Conservation (phyloP, 139 green algal genomes). For the Marvania coccoides region DNA sequence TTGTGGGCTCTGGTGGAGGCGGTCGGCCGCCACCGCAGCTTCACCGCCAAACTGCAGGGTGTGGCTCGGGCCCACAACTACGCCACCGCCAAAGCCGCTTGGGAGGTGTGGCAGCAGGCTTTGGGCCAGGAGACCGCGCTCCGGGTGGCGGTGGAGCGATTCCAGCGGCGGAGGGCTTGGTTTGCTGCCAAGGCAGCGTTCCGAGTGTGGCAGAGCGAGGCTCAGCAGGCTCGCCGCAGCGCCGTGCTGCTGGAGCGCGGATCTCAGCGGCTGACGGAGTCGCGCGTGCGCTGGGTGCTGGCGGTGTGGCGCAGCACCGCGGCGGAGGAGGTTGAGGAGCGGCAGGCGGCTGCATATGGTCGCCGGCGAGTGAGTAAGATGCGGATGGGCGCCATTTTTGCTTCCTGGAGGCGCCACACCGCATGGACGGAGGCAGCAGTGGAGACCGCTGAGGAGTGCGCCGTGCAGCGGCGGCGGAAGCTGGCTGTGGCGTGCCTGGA, state of each 20-base stretch:
- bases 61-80: background rate
- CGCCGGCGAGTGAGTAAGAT: slow-evolving; percentile 7
- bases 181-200: background rate
- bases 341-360: background rate
- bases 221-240: background rate
- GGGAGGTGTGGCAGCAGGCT: slow-evolving; percentile 1
- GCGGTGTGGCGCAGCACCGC: slow-evolving; percentile 3
- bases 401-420: slow-evolving; percentile 17
- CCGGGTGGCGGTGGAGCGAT: background rate
- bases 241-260: background rate
- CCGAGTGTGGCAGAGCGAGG: background rate
- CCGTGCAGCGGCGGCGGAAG: too few relatives aligned
- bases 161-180: background rate
- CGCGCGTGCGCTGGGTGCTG: slow-evolving; percentile 8
- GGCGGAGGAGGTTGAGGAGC: background rate
- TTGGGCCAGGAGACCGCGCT: background rate
- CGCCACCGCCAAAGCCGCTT: background rate
- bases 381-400: slow-evolving; percentile 1
- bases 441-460: slow-evolving; percentile 4
- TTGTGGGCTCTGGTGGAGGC: slow-evolving; percentile 5
- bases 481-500: slow-evolving; percentile 1
- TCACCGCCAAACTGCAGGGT: background rate
- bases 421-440: background rate
- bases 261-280: background rate
- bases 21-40: background rate